Percentiles rank a stretch among this genome's conserved stretches.
phyloP scores from a whole-genome alignment of 2,329 filamentous ascomycete genomes.

The Pochonia chlamydosporia region DNA sequence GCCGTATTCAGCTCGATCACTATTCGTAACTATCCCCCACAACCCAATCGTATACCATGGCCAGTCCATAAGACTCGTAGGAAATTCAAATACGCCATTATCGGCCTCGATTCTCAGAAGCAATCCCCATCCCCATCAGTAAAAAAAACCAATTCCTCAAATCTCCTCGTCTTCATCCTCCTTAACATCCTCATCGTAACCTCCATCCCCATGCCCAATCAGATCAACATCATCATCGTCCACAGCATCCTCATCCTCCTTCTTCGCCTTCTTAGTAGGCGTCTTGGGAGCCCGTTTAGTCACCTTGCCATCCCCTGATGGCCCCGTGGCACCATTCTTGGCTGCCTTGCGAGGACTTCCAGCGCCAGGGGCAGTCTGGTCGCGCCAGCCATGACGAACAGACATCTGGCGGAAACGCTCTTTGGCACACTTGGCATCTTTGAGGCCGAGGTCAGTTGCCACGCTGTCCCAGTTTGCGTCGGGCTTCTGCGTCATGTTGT shows the following conservation, averaged over 20 bases:
- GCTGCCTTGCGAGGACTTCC: slow-evolving; percentile 23
- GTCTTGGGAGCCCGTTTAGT: slow-evolving; percentile 23
- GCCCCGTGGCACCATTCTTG: slow-evolving; percentile 10
- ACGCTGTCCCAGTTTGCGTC: slow-evolving; percentile 36
- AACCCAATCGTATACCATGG: no score
- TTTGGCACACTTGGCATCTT: slow-evolving; percentile 35
- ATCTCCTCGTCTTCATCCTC: not conserved
- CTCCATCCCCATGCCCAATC: slow-evolving; percentile 1
- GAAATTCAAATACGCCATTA: no score
- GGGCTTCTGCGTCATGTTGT: slow-evolving; percentile 34
- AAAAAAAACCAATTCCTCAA: no score
- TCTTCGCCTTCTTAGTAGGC: slow-evolving; percentile 23
- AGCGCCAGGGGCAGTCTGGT: slow-evolving; percentile 7
- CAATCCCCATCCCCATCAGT: no score
- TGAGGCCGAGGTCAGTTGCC: slow-evolving; percentile 28
- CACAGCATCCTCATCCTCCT: slow-evolving; percentile 9
- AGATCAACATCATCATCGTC: slow-evolving; percentile 11
- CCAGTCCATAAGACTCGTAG: no score
- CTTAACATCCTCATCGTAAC: slow-evolving; percentile 11
- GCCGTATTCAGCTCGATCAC: no score
- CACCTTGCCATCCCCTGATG: slow-evolving; percentile 19
- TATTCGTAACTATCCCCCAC: no score
- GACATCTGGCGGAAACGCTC: slow-evolving; percentile 36
- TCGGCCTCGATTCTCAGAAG: no score
- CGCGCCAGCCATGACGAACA: slow-evolving; percentile 33